Evolutionary conservation across 176 grass and related monocot species (phyloP).

Genomic region (Phyllostachys edulis): DNA sequence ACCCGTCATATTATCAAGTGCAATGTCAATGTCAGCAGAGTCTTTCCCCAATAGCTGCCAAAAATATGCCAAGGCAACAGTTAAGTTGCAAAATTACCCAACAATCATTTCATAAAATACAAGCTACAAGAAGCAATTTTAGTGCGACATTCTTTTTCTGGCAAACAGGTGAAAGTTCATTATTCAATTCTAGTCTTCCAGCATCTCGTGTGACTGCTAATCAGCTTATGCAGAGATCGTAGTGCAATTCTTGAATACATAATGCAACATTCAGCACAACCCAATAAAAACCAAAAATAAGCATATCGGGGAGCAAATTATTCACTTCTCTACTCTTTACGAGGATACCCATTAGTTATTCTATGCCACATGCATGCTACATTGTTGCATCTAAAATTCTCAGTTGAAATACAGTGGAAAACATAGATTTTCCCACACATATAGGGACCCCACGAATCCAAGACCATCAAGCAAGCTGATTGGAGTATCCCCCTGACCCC

Average conservation of each 20-base stretch:
- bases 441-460: background rate
- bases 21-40: conserved; percentile 94
- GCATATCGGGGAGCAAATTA: background rate
- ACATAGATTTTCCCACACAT: background rate
- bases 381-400: background rate
- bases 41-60: conserved; percentile 86
- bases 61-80: conserved; percentile 5
- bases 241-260: background rate
- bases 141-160: background rate
- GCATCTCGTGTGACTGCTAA: background rate
- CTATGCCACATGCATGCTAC: background rate
- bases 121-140: background rate
- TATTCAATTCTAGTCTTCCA: background rate
- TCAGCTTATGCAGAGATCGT: background rate
- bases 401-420: background rate
- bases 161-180: background rate
- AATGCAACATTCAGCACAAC: background rate
- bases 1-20: conserved; percentile 87
- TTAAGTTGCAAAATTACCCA: background rate
- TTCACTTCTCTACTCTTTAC: background rate
- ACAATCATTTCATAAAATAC: conserved; percentile 2
- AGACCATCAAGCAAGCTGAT: background rate
- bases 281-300: background rate
- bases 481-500: background rate
- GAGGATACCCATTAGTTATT: background rate